These are phyloP conservation scores for Cutaneotrichosporon cyanovorans DNA, from an alignment of 1,284 basidiomycete species.

Conservation along the genomic window DNA sequence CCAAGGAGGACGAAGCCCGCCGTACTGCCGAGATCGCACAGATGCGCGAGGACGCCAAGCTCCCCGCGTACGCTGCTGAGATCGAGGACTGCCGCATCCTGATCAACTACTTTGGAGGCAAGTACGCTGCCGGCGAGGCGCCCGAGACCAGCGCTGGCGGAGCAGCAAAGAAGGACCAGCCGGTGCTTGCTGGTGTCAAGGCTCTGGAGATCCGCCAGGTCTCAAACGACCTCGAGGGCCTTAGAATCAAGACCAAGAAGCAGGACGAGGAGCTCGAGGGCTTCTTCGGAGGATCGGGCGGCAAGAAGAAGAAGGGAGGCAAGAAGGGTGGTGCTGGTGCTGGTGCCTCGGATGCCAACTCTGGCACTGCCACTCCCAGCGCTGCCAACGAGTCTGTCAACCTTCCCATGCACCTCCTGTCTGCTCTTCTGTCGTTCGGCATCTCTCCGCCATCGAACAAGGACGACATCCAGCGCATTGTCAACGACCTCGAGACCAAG, in stretches of 20 bases:
- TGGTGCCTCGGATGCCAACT: constrained; percentile 11
- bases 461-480: constrained; percentile 70
- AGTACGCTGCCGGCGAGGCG: constrained; percentile 49
- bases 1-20: constrained; percentile 73
- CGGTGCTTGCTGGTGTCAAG: constrained; percentile 61
- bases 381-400: constrained; percentile 53
- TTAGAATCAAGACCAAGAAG: constrained; percentile 68
- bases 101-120: constrained; percentile 81
- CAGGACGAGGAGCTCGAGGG: constrained; percentile 82
- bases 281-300: constrained; percentile 63
- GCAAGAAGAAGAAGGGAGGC: constrained; percentile 58
- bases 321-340: constrained; percentile 53
- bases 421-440: constrained; percentile 77
- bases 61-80: constrained; percentile 84
- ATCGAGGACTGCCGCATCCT: constrained; percentile 77
- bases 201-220: constrained; percentile 80
- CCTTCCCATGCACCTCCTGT: constrained; percentile 75
- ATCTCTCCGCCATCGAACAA: constrained; percentile 80
- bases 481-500: constrained; percentile 89
- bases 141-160: constrained; percentile 33
- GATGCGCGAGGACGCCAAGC: constrained; percentile 81
- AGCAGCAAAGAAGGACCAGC: constrained; percentile 21
- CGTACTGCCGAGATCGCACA: constrained; percentile 71
- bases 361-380: constrained; percentile 22
- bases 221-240: constrained; percentile 61